A percentile compares a stretch with the other conserved stretches of the same genome.
These are phyloP conservation scores for Hyaloperonospora arabidopsidis DNA, from an alignment of 352 stramenopile species.

Conservation along the genomic window DNA sequence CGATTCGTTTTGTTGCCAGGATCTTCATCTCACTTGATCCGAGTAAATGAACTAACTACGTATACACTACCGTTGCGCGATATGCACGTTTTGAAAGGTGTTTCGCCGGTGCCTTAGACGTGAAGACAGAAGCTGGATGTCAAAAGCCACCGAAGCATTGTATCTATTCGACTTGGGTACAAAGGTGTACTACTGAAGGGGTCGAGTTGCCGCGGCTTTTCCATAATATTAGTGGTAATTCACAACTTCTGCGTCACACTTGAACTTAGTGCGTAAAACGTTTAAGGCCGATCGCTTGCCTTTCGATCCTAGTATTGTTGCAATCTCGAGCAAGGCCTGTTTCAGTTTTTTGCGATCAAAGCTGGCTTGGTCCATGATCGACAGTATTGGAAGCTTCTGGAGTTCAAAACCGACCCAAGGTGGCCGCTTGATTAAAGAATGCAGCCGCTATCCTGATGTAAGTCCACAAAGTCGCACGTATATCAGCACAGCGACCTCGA, in stretches of 20 bases:
- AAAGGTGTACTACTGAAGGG: constrained; percentile 58
- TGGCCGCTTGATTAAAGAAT: constrained; percentile 64
- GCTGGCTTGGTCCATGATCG: constrained; percentile 91
- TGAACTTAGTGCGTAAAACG: constrained; percentile 46
- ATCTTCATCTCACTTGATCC: constrained; percentile 72
- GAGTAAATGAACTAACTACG: constrained; percentile 81
- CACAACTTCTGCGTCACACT: constrained; percentile 59
- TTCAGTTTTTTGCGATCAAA: constrained; percentile 86
- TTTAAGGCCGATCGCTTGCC: constrained; percentile 61
- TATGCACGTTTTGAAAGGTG: constrained; percentile 74
- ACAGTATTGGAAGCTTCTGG: constrained; percentile 87
- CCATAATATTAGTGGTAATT: constrained; percentile 46
- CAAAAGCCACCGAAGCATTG: constrained; percentile 61
- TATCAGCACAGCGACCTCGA: background rate
- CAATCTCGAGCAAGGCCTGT: constrained; percentile 87
- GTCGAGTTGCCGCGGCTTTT: constrained; percentile 62
- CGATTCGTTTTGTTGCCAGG: constrained; percentile 60
- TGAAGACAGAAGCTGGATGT: constrained; percentile 51
- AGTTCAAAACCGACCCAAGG: constrained; percentile 83
- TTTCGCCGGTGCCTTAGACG: constrained; percentile 72
- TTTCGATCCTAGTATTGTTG: constrained; percentile 66
- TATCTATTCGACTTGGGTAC: constrained; percentile 70
- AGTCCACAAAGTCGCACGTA: too few relatives aligned
- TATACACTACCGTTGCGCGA: constrained; percentile 72
- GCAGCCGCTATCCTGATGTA: constrained; percentile 43